Conservation (phyloP, 805 yeast species). For the Wickerhamomyces strasburgensis region DNA sequence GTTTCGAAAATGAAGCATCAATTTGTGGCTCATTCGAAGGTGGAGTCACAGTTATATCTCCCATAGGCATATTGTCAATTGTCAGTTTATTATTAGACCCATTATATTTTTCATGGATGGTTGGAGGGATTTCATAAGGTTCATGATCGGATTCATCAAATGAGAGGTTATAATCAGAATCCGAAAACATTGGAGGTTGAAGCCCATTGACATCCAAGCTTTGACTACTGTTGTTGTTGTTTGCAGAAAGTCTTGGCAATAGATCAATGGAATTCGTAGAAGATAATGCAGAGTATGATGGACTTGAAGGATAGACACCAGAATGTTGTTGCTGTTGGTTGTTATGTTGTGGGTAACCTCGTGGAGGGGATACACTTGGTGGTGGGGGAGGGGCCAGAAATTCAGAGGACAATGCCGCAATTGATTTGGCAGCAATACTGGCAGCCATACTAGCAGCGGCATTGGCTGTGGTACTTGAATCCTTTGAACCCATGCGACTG, state of each 20-base stretch:
- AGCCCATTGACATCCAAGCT: too few relatives aligned
- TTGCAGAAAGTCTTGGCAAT: constrained; percentile 16
- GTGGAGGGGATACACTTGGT: too few relatives aligned
- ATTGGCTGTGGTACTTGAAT: too few relatives aligned
- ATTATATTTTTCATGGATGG: constrained; percentile 3
- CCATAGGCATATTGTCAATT: constrained; percentile 1
- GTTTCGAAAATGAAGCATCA: neutral
- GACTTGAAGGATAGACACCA: constrained; percentile 7
- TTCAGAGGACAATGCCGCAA: constrained; percentile 11
- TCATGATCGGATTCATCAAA: constrained; percentile 3
- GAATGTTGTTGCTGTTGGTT: neutral
- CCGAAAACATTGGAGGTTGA: constrained; percentile 5
- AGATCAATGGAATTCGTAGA: constrained; percentile 17
- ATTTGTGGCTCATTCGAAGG: neutral
- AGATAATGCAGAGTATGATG: constrained; percentile 15
- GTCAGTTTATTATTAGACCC: neutral
- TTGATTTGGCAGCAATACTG: constrained; percentile 12
- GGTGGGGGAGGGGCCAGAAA: constrained; percentile 9
- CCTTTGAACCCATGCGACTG: constrained; percentile 9
- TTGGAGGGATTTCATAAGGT: constrained; percentile 3
- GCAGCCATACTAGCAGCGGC: neutral
- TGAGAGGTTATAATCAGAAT: constrained; percentile 4
- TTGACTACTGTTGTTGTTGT: too few relatives aligned
- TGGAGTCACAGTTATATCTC: neutral
- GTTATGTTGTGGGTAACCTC: too few relatives aligned